Percentiles rank a stretch among this genome's conserved stretches.
These are phyloP conservation scores for Tubosaeta brunneosetosa DNA, from an alignment of 768 basidiomycete species.

Conservation along the genomic window DNA sequence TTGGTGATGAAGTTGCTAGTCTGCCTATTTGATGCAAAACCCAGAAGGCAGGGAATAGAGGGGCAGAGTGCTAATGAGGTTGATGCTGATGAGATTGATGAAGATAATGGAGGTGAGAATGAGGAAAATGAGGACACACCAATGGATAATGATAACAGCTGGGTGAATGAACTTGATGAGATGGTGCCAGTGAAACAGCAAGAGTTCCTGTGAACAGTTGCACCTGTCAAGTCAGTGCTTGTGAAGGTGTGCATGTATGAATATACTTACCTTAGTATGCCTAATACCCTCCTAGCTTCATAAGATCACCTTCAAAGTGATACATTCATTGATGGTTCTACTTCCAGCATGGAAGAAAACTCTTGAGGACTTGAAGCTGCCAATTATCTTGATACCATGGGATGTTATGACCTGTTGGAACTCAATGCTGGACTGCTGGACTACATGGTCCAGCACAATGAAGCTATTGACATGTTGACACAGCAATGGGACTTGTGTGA, in stretches of 20 bases:
- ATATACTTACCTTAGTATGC: too few relatives aligned
- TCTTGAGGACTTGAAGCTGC: not conserved
- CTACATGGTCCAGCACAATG: not conserved
- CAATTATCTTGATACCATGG: not conserved
- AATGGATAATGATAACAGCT: slow-evolving; percentile 3
- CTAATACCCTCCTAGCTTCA: not conserved
- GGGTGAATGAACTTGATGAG: slow-evolving; percentile 15
- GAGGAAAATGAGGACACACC: too few relatives aligned
- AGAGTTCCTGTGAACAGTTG: not conserved
- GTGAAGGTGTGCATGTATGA: slow-evolving; percentile 2
- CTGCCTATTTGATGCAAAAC: slow-evolving; percentile 27
- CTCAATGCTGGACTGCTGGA: not conserved
- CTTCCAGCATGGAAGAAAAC: not conserved
- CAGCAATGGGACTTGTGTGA: not conserved
- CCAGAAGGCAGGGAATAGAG: too few relatives aligned
- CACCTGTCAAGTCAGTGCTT: slow-evolving; percentile 2
- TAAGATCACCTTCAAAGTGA: not conserved
- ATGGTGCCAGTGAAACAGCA: slow-evolving; percentile 11
- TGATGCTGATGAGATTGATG: too few relatives aligned
- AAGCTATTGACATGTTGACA: not conserved
- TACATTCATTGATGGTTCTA: fast-evolving
- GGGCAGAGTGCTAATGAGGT: slow-evolving; percentile 7
- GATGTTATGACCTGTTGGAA: not conserved
- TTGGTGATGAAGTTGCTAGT: slow-evolving; percentile 33
- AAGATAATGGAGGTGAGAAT: too few relatives aligned